Evolutionary conservation across 164 flowering plant species (phyloP), one percentile per base, ranked within the genome.

Genomic region (Vitis amurensis): DNA sequence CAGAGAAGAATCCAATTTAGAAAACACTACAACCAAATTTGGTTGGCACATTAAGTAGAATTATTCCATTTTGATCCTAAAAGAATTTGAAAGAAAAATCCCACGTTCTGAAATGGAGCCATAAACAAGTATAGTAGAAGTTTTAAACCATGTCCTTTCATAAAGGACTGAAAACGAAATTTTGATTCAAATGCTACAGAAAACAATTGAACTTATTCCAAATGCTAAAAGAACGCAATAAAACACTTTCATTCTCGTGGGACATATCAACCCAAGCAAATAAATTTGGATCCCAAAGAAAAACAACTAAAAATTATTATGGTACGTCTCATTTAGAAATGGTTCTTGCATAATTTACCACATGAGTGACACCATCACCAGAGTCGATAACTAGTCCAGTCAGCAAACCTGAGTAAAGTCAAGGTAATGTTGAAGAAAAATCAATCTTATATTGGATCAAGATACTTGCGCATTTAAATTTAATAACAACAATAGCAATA

Each of bases 361-460:
- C 99, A 82, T 96, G 98, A 72, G 97, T 96, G 63, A 93, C 99
- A 77, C 99, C 99, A 81, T 96, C 99, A 50, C 99, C 99, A 70
- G 99, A 93, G 79, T 96, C 99, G 66, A 96, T 96, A 58, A 96
- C 99, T 23, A 96, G 88, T 61, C 99, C 99, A 71, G 97, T 93
- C 68, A 91, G 80, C 79, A 95, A 81, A 77, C 99, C 99, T 96
- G 97, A 53, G 27, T 76, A 9, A 78, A 68, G 52, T 64, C 23
- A 72, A 79, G 15, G 31, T 47, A 57, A 67, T 11, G 4, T 9
- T 50, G 23, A 63, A 60, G 69, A 29, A 67, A 55, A 55, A 64
- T 19, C 50, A 44, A 49, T 49, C 68, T 47, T 12, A 55, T 15
- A 13, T 30, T 64, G 27, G 30, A 37, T 37, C 44, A 37, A 3